Evolutionary conservation across 352 stramenopile species (phyloP).

Genomic region (Phytopythium helicoides): DNA sequence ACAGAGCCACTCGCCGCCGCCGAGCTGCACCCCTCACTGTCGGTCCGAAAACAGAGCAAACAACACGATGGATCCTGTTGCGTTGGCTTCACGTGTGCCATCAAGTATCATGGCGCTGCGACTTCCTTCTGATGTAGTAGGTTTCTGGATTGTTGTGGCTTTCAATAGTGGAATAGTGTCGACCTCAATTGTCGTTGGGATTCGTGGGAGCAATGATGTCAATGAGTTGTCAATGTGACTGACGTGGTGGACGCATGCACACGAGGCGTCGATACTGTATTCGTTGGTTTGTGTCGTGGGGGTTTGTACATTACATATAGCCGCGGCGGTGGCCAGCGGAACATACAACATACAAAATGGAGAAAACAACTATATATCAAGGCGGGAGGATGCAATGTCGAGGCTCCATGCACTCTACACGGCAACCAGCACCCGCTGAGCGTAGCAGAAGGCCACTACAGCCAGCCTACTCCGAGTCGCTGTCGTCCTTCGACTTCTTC

Average conservation of each 20-base stretch:
- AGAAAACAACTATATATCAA: constrained; percentile 1
- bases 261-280: neutral
- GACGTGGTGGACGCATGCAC: too few species aligned
- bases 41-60: neutral
- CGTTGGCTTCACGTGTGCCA: too few species aligned
- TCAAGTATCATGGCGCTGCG: too few species aligned
- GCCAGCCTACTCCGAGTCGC: constrained; percentile 59
- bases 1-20: neutral
- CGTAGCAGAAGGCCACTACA: neutral
- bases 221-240: too few species aligned
- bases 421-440: neutral
- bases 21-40: neutral
- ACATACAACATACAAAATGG: constrained; percentile 4
- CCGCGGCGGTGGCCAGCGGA: neutral
- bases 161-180: too few species aligned
- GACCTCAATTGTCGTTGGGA: too few species aligned
- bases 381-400: neutral
- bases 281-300: constrained; percentile 2
- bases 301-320: neutral
- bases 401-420: neutral
- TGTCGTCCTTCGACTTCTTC: constrained; percentile 68
- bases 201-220: neutral
- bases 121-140: too few species aligned
- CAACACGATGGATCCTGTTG: neutral
- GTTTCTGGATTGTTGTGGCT: too few species aligned